phyloP scores from a whole-genome alignment of 2,329 filamentous ascomycete genomes.

The Neoscytalidium dimidiatum region DNA sequence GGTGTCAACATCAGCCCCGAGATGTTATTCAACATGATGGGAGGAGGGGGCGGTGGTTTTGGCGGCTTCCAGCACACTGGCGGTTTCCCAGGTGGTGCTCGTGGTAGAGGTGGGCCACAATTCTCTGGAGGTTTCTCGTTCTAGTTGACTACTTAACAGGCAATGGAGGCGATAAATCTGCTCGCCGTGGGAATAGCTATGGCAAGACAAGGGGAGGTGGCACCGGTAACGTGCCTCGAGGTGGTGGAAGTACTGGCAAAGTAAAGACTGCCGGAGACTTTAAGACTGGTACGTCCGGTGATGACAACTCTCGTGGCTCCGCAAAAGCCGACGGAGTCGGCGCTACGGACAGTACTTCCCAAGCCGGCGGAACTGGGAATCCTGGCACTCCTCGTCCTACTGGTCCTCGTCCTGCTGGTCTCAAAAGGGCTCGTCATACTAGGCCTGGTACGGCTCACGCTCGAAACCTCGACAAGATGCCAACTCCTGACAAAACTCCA shows the following conservation, averaged over 20 bases:
- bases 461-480: background rate
- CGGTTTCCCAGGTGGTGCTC: constrained; percentile 4
- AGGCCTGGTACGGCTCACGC: background rate
- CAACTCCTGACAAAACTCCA: background rate
- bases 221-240: background rate
- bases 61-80: constrained; percentile 3
- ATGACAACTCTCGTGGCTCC: background rate
- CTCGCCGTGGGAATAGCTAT: background rate
- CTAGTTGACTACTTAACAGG: constrained; percentile 10
- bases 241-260: constrained; percentile 10
- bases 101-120: constrained; percentile 11
- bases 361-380: background rate
- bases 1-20: constrained; percentile 53
- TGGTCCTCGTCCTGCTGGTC: too few relatives aligned
- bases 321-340: background rate
- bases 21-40: constrained; percentile 26
- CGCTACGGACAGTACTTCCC: background rate
- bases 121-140: constrained; percentile 15
- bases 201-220: background rate
- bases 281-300: background rate
- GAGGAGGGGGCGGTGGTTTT: constrained; percentile 10
- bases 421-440: background rate
- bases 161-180: background rate
- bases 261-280: background rate
- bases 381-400: background rate